Percentiles rank a stretch among this genome's conserved stretches.
Conservation (phyloP, 768 basidiomycete species). For the Basidioascus undulatus region DNA sequence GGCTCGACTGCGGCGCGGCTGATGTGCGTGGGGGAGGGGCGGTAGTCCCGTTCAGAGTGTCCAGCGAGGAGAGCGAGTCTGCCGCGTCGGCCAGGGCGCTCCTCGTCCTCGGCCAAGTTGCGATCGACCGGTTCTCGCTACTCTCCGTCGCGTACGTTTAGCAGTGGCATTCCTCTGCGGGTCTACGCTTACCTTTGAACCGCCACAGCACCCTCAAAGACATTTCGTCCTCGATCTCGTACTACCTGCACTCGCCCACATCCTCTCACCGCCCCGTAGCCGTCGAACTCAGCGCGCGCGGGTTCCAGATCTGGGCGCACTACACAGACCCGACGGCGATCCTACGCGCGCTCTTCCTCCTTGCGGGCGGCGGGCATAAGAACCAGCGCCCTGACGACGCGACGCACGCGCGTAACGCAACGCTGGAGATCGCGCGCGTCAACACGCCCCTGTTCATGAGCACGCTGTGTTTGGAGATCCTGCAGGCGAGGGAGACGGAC, state of each 20-base stretch:
- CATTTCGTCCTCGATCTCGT: conserved; percentile 53
- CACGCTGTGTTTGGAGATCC: conserved; percentile 67
- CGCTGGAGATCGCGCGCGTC: conserved; percentile 55
- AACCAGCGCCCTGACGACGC: conserved; percentile 29
- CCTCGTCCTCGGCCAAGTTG: conserved; percentile 59
- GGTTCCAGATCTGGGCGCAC: conserved; percentile 84
- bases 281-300: conserved; percentile 70
- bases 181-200: background rate
- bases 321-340: conserved; percentile 77
- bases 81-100: conserved; percentile 40
- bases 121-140: conserved; percentile 51
- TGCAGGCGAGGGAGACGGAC: conserved; percentile 36
- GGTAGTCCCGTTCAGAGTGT: conserved; percentile 37
- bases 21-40: background rate
- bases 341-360: conserved; percentile 52
- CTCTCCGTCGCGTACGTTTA: conserved; percentile 41
- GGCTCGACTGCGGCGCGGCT: background rate
- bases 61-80: conserved; percentile 34
- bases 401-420: conserved; percentile 58
- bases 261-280: conserved; percentile 37
- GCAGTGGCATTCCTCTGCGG: background rate
- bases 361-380: conserved; percentile 49
- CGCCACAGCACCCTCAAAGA: conserved; percentile 44
- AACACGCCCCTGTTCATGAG: conserved; percentile 86
- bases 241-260: conserved; percentile 42